Percentiles rank a stretch among this genome's conserved stretches.
Evolutionary conservation across 2,329 filamentous ascomycete species (phyloP).

Genomic region (Rhynchosporium secalis): DNA sequence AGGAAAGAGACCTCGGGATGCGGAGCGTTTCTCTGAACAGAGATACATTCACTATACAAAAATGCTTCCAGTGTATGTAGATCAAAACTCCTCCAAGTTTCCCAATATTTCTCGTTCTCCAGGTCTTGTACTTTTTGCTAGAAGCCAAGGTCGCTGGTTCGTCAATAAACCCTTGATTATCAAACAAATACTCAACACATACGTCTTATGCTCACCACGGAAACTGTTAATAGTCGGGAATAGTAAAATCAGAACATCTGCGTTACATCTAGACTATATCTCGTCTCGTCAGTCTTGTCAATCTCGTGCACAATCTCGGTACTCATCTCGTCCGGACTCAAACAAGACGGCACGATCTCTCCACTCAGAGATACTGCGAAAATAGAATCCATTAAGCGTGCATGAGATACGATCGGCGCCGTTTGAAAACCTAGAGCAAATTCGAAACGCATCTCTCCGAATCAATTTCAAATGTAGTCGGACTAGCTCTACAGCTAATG

Average conservation of each 20-base stretch:
- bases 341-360: neutral
- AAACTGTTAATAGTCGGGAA: neutral
- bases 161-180: neutral
- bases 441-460: constrained; percentile 5
- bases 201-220: neutral
- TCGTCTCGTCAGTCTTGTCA: neutral
- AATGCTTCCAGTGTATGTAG: too few relatives aligned
- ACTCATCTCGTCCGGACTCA: neutral
- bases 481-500: neutral
- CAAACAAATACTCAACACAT: constrained; percentile 4
- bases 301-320: neutral
- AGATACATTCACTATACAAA: too few relatives aligned
- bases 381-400: neutral
- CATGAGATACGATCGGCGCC: neutral
- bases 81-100: neutral
- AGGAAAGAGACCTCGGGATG: too few relatives aligned
- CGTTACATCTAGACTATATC: neutral
- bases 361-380: neutral
- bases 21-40: too few relatives aligned
- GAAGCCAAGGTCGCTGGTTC: neutral
- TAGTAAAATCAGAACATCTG: neutral
- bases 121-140: neutral
- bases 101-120: neutral
- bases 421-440: neutral
- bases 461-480: neutral